A percentile compares a stretch with the other conserved stretches of the same genome.
Conservation (phyloP, 2,329 filamentous ascomycete species). For the Neonectria hederae region DNA sequence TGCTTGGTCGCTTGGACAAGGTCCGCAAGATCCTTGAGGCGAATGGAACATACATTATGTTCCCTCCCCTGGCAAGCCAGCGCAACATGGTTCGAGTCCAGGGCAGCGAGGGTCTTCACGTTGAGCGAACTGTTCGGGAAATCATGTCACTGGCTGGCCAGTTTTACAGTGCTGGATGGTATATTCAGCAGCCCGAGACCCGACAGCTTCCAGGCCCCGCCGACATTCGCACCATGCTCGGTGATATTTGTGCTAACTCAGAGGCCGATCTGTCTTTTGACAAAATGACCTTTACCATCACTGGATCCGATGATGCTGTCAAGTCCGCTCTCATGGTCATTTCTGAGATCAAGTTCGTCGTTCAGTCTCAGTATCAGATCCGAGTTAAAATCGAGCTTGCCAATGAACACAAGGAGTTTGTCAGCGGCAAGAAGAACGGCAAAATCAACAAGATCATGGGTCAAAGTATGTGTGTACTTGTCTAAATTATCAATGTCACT, state of each 20-base stretch:
- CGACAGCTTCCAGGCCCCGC: constrained; percentile 67
- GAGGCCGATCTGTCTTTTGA: constrained; percentile 95
- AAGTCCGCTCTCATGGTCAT: constrained; percentile 96
- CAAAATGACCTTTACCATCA: constrained; percentile 91
- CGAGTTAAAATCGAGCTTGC: constrained; percentile 98
- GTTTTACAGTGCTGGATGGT: constrained; percentile 98
- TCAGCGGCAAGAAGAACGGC: constrained; percentile 99
- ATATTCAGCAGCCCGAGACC: constrained; percentile 81
- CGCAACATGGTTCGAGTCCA: constrained; percentile 88
- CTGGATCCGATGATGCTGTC: constrained; percentile 94
- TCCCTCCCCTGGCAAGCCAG: constrained; percentile 87
- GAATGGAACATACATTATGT: constrained; percentile 94
- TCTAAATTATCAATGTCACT: constrained; percentile 28
- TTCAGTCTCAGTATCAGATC: constrained; percentile 89
- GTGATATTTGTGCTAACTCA: constrained; percentile 95
- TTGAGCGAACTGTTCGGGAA: constrained; percentile 93
- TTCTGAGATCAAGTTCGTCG: constrained; percentile 88
- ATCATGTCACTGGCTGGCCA: constrained; percentile 96
- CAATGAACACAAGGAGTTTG: constrained; percentile 99
- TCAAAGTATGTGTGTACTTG: constrained; percentile 67
- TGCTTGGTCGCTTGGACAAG: constrained; percentile 92
- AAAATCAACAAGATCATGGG: constrained; percentile 99
- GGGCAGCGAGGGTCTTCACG: constrained; percentile 90
- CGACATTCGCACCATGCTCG: constrained; percentile 90
- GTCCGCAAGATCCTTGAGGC: constrained; percentile 97